A percentile compares a stretch with the other conserved stretches of the same genome.
Conservation (phyloP, 768 basidiomycete species). For the Coprinellus micaceus region DNA sequence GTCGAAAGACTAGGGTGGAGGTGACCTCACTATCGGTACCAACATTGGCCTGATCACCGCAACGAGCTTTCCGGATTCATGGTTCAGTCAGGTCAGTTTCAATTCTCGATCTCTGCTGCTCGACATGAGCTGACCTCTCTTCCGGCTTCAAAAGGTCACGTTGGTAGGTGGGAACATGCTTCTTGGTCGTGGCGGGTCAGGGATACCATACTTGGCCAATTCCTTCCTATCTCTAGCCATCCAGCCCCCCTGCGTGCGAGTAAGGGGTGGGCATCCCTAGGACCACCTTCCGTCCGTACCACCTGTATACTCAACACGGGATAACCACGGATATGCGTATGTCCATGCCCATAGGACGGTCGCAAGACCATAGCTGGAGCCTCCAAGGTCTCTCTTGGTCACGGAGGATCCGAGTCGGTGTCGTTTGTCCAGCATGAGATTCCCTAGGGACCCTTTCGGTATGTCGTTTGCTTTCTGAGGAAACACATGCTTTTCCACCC, state of each 20-base stretch:
- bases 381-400: too few species aligned
- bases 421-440: too few species aligned
- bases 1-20: constrained; percentile 36
- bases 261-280: too few species aligned
- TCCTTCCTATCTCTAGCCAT: background rate
- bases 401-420: too few species aligned
- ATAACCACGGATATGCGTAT: constrained; percentile 49
- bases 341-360: too few species aligned
- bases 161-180: constrained; percentile 55
- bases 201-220: background rate
- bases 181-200: constrained; percentile 59
- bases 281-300: too few species aligned
- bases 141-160: constrained; percentile 27
- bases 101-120: background rate
- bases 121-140: background rate
- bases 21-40: constrained; percentile 50
- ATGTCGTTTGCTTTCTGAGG: too few species aligned
- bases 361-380: too few species aligned
- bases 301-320: constrained; percentile 58
- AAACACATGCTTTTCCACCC: too few species aligned
- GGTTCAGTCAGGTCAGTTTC: too few species aligned
- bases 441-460: too few species aligned
- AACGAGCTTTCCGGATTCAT: too few species aligned
- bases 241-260: background rate
- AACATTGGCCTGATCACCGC: constrained; percentile 42